Conservation (phyloP, 371 early-diverging fungal genomes). For the Mucor mucedo region DNA sequence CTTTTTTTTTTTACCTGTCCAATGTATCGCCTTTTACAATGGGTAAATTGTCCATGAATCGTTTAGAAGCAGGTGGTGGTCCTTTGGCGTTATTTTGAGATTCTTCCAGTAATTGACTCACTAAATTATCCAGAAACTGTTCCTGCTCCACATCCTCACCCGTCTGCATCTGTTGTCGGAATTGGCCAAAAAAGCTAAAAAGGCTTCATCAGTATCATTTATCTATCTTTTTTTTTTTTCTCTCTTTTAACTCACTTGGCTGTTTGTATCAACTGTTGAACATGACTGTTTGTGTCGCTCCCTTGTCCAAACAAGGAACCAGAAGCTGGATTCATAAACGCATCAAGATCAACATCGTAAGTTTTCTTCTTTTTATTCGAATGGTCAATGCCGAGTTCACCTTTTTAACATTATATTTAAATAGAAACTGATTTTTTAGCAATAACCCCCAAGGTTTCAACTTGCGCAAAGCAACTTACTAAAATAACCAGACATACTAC, state of each 20-base stretch:
- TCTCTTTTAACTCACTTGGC: constrained; percentile 34
- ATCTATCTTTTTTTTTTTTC: neutral
- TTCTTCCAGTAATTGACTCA: constrained; percentile 55
- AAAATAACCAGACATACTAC: too few species aligned
- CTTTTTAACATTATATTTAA: constrained; percentile 8
- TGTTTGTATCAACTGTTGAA: constrained; percentile 40
- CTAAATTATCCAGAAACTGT: constrained; percentile 51
- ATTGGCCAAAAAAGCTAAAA: constrained; percentile 41
- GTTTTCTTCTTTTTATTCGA: constrained; percentile 21
- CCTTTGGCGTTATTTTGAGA: constrained; percentile 53
- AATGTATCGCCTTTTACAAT: constrained; percentile 20
- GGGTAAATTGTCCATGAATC: constrained; percentile 47
- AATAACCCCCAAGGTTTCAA: too few species aligned
- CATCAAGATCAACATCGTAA: constrained; percentile 44
- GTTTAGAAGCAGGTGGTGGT: constrained; percentile 56
- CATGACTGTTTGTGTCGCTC: constrained; percentile 11
- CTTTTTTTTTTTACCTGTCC: constrained; percentile 31
- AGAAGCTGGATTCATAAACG: constrained; percentile 43
- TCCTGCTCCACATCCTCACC: constrained; percentile 50
- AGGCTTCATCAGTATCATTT: neutral
- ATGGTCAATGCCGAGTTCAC: constrained; percentile 38
- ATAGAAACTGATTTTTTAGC: neutral
- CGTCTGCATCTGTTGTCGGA: constrained; percentile 46
- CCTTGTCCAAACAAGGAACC: constrained; percentile 1
- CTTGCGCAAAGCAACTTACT: neutral